Base-by-base conservation (phyloP, 2,329 filamentous ascomycete genomes). In the Elsinoe australis region DNA sequence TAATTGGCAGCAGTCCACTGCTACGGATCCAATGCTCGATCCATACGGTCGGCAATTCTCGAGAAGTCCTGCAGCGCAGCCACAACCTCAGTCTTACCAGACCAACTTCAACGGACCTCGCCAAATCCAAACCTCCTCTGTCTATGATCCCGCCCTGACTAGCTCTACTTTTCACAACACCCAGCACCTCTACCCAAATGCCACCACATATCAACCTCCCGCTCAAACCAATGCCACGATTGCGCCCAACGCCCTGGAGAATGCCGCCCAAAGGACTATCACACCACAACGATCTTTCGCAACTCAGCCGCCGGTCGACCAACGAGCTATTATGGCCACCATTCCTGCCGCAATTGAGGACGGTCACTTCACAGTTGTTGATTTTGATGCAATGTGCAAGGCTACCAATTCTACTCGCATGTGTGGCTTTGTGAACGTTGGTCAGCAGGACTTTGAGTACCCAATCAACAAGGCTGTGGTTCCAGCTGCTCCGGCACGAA, bases 321-420 rank as follows among this genome's bases (percentile, higher is more conserved):
- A 62, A 31, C 39, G 49, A 19, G 53, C 51, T 5, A 52, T 65
- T n/a, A 51, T 55, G 14, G 44, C 52, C 17, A 48, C 58, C 2
- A 58, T 65, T 3, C 63, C 63, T 1, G 51, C 57, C 8, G 55
- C 60, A 18, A 52, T 52, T 15, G 51, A 54, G 32, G 44, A 51
- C 21, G 70, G 68, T 48, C 63, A 63, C 31, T 69, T 72, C 45
- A 60, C 61, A 52, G 59, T 70, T 50, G 60, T 69, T 54, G 64
- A 69, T 54, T 62, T 63, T 50, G 59, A 66, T 53, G 56, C 62
- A 22, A 56, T 74, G 21, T 61, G 62, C 28, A 64, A 64, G 53
- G 65, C 65, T 14, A 73, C 70, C 22, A 68, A 68, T 39, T 71
- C 70, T 26, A 61, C 56, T 55, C 59, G 65, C 14, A 53, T 73